A percentile compares a stretch with the other conserved stretches of the same genome.
Conservation (phyloP, 2,329 filamentous ascomycete species). For the Botrytis galanthina region DNA sequence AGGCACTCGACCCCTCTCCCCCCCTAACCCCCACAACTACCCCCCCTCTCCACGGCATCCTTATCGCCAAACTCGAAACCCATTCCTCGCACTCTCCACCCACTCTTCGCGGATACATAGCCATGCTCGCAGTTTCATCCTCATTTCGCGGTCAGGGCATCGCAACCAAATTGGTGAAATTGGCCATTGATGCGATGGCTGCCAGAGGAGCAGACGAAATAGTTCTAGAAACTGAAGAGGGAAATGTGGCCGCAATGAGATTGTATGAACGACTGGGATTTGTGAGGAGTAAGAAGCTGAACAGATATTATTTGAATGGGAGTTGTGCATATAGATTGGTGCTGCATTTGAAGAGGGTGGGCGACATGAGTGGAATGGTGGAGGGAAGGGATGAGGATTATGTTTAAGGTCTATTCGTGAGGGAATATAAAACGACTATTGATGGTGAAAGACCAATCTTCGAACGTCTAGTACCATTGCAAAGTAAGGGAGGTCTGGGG, state of each 20-base stretch:
- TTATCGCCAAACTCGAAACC: slow-evolving; percentile 90
- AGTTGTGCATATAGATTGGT: slow-evolving; percentile 91
- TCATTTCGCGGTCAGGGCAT: slow-evolving; percentile 81
- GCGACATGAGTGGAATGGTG: slow-evolving; percentile 31
- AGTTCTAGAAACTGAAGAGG: slow-evolving; percentile 93
- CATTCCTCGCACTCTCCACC: slow-evolving; percentile 77
- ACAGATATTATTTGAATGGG: slow-evolving; percentile 94
- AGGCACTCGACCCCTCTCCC: slow-evolving; percentile 56
- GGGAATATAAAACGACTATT: background rate
- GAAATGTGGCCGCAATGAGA: slow-evolving; percentile 84
- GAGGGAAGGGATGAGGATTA: background rate
- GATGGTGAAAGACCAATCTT: background rate
- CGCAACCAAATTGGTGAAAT: slow-evolving; percentile 81
- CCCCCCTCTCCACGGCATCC: slow-evolving; percentile 75
- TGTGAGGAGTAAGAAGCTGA: slow-evolving; percentile 84
- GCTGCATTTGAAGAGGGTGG: slow-evolving; percentile 48
- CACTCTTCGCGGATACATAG: slow-evolving; percentile 86
- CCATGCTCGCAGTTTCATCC: slow-evolving; percentile 91
- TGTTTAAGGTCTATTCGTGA: background rate
- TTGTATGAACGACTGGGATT: slow-evolving; percentile 93
- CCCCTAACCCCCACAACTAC: slow-evolving; percentile 40
- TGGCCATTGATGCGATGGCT: slow-evolving; percentile 89
- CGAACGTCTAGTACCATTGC: background rate
- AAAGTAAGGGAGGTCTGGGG: background rate
- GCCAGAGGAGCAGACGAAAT: slow-evolving; percentile 84